These are phyloP conservation scores for Euphorbia schlechtendalii DNA, from an alignment of 441 rosid genomes.

Conservation along the genomic window DNA sequence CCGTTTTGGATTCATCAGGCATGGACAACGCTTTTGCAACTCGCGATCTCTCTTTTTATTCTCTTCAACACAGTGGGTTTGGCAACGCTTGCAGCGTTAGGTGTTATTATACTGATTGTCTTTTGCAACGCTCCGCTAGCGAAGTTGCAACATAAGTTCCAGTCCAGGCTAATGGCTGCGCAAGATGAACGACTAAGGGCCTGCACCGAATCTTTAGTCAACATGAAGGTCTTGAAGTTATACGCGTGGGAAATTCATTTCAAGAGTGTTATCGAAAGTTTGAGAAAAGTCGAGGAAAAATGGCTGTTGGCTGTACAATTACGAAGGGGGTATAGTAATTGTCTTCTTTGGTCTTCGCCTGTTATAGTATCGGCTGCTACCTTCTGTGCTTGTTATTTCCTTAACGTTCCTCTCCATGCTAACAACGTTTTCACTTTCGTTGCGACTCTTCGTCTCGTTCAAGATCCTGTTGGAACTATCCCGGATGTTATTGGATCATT, in stretches of 20 bases:
- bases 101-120: constrained; percentile 59
- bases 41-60: constrained; percentile 61
- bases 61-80: constrained; percentile 79
- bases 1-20: constrained; percentile 96
- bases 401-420: constrained; percentile 64
- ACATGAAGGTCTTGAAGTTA: constrained; percentile 84
- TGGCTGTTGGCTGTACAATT: constrained; percentile 81
- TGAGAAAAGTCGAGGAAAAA: constrained; percentile 52
- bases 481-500: constrained; percentile 87
- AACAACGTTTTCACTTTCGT: constrained; percentile 91
- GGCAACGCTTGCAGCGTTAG: constrained; percentile 77
- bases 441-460: constrained; percentile 83
- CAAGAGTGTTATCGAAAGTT: constrained; percentile 60
- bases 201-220: constrained; percentile 65
- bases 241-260: constrained; percentile 97
- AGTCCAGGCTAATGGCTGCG: constrained; percentile 65
- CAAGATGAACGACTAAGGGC: constrained; percentile 85
- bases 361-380: constrained; percentile 82
- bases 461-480: constrained; percentile 73
- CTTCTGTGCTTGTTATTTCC: constrained; percentile 75
- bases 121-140: constrained; percentile 65
- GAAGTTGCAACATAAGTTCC: constrained; percentile 74
- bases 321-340: constrained; percentile 48
- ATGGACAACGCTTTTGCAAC: constrained; percentile 90
- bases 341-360: constrained; percentile 88